Conservation (phyloP, 1,284 basidiomycete species). For the Boletus smithii region DNA sequence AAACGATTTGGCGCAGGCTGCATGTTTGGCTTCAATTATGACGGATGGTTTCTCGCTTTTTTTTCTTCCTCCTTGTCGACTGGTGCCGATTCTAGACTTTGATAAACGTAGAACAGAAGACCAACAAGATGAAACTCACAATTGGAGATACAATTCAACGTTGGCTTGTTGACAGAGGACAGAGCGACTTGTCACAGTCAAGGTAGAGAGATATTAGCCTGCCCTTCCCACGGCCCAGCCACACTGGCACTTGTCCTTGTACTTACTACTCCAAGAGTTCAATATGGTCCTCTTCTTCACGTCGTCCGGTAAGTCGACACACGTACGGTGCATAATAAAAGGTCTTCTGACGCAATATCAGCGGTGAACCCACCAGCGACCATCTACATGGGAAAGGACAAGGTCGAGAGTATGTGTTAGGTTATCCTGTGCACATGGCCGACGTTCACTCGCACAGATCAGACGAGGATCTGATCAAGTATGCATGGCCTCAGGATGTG, state of each 20-base stretch:
- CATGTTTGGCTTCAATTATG: conserved; percentile 41
- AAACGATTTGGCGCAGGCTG: conserved; percentile 67
- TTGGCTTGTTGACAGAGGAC: no score
- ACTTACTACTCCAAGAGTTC: no score
- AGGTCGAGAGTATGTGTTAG: conserved; percentile 82
- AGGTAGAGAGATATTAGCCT: not conserved
- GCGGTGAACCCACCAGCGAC: conserved; percentile 62
- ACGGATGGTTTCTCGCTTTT: not conserved
- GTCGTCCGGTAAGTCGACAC: conserved; percentile 47
- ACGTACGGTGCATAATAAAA: not conserved
- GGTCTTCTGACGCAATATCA: conserved; percentile 23
- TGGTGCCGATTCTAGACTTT: not conserved
- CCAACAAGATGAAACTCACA: conserved; percentile 2
- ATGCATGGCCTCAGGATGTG: conserved; percentile 79
- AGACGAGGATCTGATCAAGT: conserved; percentile 95
- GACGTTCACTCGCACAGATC: conserved; percentile 22
- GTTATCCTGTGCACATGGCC: conserved; percentile 6
- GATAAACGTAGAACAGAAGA: not conserved
- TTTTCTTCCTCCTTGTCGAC: not conserved
- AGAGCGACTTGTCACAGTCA: no score
- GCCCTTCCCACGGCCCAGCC: conserved; percentile 4
- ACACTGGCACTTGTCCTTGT: no score
- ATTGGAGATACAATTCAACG: no score
- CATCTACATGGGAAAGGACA: conserved; percentile 96
- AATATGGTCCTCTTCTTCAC: conserved; percentile 77